Percentiles rank a stretch among this genome's conserved stretches.
Evolutionary conservation across 78 protist genomes (phyloP).

Genomic region (Bodo saltans): DNA sequence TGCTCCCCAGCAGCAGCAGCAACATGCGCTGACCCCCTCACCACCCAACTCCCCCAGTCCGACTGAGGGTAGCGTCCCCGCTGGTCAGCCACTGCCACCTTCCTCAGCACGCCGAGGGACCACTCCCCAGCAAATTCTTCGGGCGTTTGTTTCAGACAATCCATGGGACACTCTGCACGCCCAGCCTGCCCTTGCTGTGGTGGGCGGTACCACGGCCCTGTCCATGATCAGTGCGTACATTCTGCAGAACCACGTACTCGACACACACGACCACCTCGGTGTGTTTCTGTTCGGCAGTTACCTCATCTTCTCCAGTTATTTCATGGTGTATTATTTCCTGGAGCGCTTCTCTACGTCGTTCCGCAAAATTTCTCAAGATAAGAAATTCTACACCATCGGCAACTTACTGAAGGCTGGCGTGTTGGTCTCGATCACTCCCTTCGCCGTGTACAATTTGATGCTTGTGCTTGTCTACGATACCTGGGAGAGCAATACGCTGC

Average conservation of each 20-base stretch:
- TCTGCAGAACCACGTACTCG: conserved; percentile 2
- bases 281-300: conserved; percentile 25
- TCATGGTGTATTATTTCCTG: conserved; percentile 18
- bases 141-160: not conserved
- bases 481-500: conserved; percentile 20
- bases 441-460: not conserved
- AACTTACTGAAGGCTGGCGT: conserved; percentile 27
- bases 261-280: conserved; percentile 19
- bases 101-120: no score
- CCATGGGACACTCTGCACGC: not conserved
- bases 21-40: not conserved
- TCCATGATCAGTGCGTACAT: not conserved
- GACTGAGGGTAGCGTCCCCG: not conserved
- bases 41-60: not conserved
- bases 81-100: no score
- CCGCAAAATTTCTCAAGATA: not conserved
- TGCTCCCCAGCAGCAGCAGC: no score
- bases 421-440: conserved; percentile 22
- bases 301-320: conserved; percentile 19
- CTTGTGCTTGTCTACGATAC: not conserved
- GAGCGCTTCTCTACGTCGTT: not conserved
- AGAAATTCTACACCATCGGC: conserved; percentile 27
- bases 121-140: not conserved
- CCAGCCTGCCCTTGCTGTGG: not conserved
- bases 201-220: conserved; percentile 14